These are phyloP conservation scores for Kodamaea plutei DNA, from an alignment of 1,139 yeast genomes.

Conservation along the genomic window DNA sequence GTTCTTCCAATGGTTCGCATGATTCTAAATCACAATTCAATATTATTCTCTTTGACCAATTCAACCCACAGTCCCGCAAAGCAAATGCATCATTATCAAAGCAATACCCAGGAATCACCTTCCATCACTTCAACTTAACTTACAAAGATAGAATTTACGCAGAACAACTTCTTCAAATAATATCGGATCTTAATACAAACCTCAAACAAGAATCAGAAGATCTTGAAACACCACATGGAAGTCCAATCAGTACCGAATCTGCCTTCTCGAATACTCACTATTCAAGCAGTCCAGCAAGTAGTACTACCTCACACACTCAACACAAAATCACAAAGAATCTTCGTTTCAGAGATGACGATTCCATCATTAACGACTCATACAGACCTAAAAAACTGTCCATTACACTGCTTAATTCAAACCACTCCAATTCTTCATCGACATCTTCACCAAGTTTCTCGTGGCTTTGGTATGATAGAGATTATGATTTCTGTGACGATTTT, in stretches of 20 bases:
- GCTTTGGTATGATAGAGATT: conserved; percentile 38
- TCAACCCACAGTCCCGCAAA: conserved; percentile 12
- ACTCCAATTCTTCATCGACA: conserved; percentile 2
- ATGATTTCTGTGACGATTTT: conserved; percentile 23
- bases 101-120: conserved; percentile 21
- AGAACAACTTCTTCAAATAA: conserved; percentile 22
- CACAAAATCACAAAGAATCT: conserved; percentile 7
- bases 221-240: conserved; percentile 1
- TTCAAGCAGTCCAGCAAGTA: conserved; percentile 4
- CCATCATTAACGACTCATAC: conserved; percentile 13
- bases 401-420: conserved; percentile 2
- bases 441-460: conserved; percentile 20
- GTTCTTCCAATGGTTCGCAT: conserved; percentile 28
- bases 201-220: conserved; percentile 1
- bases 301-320: neutral
- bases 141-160: conserved; percentile 29
- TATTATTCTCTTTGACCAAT: conserved; percentile 22
- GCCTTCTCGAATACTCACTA: conserved; percentile 1
- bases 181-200: conserved; percentile 18
- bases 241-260: conserved; percentile 1
- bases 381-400: conserved; percentile 1
- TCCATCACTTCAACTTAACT: conserved; percentile 23
- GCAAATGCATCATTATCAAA: conserved; percentile 8
- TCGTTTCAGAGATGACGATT: conserved; percentile 19
- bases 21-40: conserved; percentile 25